phyloP scores from a whole-genome alignment of 2,329 filamentous ascomycete species.

The Tympanopsis confertula region DNA sequence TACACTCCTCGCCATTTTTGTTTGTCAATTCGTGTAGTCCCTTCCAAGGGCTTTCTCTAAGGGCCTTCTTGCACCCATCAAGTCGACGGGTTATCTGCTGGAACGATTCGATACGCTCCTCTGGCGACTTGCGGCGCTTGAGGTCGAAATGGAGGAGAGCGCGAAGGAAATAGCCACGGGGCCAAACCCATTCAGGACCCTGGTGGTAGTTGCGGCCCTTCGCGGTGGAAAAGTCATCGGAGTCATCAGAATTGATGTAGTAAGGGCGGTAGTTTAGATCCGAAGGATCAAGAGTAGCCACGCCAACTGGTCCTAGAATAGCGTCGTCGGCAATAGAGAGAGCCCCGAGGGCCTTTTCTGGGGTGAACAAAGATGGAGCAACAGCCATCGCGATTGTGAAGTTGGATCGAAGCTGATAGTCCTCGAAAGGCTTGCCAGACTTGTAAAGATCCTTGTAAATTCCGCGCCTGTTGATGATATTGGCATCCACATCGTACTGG shows the following conservation, averaged over 20 bases:
- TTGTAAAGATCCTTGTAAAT: conserved; percentile 99
- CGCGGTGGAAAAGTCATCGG: conserved; percentile 75
- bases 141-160: conserved; percentile 87
- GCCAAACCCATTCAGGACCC: conserved; percentile 97
- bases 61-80: conserved; percentile 72
- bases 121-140: conserved; percentile 40
- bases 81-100: conserved; percentile 85
- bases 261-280: conserved; percentile 90
- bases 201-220: conserved; percentile 98
- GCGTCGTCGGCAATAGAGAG: conserved; percentile 69
- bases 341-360: conserved; percentile 65
- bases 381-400: conserved; percentile 94
- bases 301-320: conserved; percentile 78
- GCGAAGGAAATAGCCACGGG: conserved; percentile 86
- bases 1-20: conserved; percentile 71
- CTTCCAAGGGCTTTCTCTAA: conserved; percentile 72
- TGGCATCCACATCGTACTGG: conserved; percentile 69
- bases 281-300: conserved; percentile 86
- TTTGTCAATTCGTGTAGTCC: conserved; percentile 89
- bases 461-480: conserved; percentile 75
- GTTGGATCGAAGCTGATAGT: conserved; percentile 91
- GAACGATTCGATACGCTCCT: conserved; percentile 75
- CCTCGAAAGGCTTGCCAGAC: conserved; percentile 89
- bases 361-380: conserved; percentile 75
- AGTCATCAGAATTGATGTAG: conserved; percentile 93